Evolutionary conservation across 2,329 filamentous ascomycete genomes (phyloP), one percentile per base, ranked within the genome.

Genomic region (Alternaria triticimaculans): DNA sequence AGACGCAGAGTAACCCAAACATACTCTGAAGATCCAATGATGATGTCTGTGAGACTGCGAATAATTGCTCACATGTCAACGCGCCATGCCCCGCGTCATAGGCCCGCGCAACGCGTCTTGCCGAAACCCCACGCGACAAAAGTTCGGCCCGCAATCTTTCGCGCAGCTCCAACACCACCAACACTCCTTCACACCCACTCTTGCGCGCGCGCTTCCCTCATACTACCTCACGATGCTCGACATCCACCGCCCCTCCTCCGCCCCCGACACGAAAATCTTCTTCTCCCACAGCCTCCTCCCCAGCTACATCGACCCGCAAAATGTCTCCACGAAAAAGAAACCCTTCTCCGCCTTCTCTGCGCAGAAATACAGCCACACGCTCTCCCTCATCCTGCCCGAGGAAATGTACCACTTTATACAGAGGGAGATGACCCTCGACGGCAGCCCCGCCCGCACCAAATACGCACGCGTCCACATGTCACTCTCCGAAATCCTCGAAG

Each of bases 391-490:
- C n/a, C 76, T 97, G 0, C 92, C 94, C 0, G 82, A 87, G 67
- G 88, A 90, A 53, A 68, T 87, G 2, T 88, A 30, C 26, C 12
- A 30, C 12, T 3, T 30, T 14, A 14, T 30, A 14, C 12, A 30
- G 12, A 14, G 2, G 5, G 28, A 30, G 6, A 14, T 30, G 12
- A 14, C 12, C 8, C 74, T 67, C 4, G 79, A 81, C 37, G 67
- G 80, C 23, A 59, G 62, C 10, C 57, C 51, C 10, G 71, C 72
- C n/a, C 76, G 70, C 10, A 72, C 82, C 14, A 80, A 81, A 50
- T 96, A 92, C 83, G 87, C 87, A 30, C 87, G 88, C 63, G 88
- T 97, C 3, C 87, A 88, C 69, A 89, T 97, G 86, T 87, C 88
- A 4, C 84, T 97, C 10, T 86, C 85, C 9, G 89, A 93, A 62